phyloP scores from a whole-genome alignment of 768 basidiomycete genomes.

The Kwoniella sp. region DNA sequence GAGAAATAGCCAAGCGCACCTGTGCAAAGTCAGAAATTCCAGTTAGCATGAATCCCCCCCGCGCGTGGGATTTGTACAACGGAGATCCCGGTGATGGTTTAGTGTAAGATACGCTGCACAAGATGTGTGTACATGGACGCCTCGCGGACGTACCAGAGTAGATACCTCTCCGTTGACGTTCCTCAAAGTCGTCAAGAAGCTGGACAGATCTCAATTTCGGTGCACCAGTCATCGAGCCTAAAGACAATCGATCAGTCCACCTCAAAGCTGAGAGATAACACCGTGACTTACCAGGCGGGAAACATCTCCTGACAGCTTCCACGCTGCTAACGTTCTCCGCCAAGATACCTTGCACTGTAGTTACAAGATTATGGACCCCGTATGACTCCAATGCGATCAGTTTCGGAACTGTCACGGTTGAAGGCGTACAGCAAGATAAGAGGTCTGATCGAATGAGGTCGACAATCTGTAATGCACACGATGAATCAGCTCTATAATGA shows the following conservation, averaged over 20 bases:
- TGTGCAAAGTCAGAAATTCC: too few species aligned
- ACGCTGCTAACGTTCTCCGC: slow-evolving; percentile 63
- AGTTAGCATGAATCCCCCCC: too few species aligned
- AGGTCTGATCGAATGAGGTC: slow-evolving; percentile 93
- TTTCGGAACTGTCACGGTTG: slow-evolving; percentile 76
- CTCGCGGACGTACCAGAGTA: slow-evolving; percentile 77
- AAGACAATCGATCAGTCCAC: not conserved
- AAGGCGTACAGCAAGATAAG: slow-evolving; percentile 72
- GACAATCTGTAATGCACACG: slow-evolving; percentile 65
- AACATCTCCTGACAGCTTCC: slow-evolving; percentile 73
- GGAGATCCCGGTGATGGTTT: too few species aligned
- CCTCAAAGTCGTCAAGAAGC: slow-evolving; percentile 79
- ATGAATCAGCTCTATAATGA: too few species aligned
- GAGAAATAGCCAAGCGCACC: slow-evolving; percentile 93
- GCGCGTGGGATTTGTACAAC: too few species aligned
- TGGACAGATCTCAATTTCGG: slow-evolving; percentile 93
- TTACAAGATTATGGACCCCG: slow-evolving; percentile 93
- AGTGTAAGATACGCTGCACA: too few species aligned
- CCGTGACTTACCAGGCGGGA: slow-evolving; percentile 73
- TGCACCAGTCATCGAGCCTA: slow-evolving; percentile 96
- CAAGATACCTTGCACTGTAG: slow-evolving; percentile 78
- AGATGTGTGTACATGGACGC: too few species aligned
- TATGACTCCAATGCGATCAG: slow-evolving; percentile 89
- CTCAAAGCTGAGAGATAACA: not conserved
- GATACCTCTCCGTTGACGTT: slow-evolving; percentile 65